Percentiles rank a stretch among this genome's conserved stretches.
phyloP scores from a whole-genome alignment of 805 yeast genomes.

The Ogataea nitratoaversa region DNA sequence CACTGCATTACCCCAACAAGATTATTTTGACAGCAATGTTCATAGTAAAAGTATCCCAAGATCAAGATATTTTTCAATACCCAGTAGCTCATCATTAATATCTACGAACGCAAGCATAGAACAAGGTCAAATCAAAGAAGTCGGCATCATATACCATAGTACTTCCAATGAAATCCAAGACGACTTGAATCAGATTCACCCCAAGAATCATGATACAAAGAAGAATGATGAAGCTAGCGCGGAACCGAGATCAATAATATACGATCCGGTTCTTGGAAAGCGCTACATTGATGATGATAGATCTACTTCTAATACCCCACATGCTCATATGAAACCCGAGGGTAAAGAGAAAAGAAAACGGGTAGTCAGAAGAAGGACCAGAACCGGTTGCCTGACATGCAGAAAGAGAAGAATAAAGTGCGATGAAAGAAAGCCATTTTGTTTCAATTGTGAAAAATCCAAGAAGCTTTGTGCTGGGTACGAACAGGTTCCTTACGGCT shows the following conservation, averaged over 20 bases:
- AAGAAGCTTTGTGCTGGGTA: conserved; percentile 68
- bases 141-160: background rate
- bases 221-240: background rate
- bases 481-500: conserved; percentile 37
- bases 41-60: background rate
- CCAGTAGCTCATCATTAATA: background rate
- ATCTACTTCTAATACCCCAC: conserved; percentile 2
- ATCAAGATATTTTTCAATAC: conserved; percentile 7
- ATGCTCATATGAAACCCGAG: background rate
- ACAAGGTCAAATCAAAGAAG: background rate
- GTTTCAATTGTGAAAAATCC: conserved; percentile 62
- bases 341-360: conserved; percentile 34
- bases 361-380: conserved; percentile 55
- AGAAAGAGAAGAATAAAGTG: conserved; percentile 69
- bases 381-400: conserved; percentile 76
- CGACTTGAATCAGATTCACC: too few species aligned
- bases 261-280: conserved; percentile 11
- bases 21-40: background rate
- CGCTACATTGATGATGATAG: conserved; percentile 4
- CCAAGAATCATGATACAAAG: background rate
- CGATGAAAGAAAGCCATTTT: conserved; percentile 68
- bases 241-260: background rate
- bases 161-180: background rate
- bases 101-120: background rate
- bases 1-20: background rate